Evolutionary conservation across 441 rosid genomes (phyloP).

Genomic region (Adansonia gregorii): DNA sequence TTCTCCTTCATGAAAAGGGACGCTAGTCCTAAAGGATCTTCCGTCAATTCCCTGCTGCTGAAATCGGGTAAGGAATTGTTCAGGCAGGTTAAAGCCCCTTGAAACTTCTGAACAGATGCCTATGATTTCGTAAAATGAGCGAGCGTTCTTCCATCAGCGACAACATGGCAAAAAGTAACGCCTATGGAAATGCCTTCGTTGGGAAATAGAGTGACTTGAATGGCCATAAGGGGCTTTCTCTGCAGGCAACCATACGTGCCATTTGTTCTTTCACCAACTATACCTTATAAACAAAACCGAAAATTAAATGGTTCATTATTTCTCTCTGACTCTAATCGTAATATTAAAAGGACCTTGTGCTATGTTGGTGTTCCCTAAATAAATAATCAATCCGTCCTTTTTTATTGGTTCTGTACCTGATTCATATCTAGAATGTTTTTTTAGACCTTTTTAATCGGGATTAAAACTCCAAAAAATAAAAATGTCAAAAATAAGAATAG

Average conservation of each 20-base stretch:
- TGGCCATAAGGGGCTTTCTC: constrained; percentile 24
- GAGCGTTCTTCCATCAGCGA: background rate
- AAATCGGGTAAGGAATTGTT: background rate
- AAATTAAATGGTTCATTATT: no score
- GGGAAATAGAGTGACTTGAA: constrained; percentile 59
- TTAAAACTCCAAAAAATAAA: background rate
- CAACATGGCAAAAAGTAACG: background rate
- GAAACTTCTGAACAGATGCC: background rate
- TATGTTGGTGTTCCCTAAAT: no score
- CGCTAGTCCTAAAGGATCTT: background rate
- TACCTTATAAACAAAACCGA: no score
- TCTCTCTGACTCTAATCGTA: no score
- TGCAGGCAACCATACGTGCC: no score
- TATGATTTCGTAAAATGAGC: background rate
- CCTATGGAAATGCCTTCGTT: constrained; percentile 45
- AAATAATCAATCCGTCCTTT: no score
- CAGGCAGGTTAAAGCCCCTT: background rate
- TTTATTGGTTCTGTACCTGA: no score
- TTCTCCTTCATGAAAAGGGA: no score
- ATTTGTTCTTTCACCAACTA: no score
- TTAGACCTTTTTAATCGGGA: background rate
- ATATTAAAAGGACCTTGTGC: no score
- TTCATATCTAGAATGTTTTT: background rate
- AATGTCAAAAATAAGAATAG: background rate
- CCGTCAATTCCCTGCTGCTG: background rate